A percentile compares a stretch with the other conserved stretches of the same genome.
phyloP scores from a whole-genome alignment of 75 land plant genomes.

The Chamaecyparis obtusa region DNA sequence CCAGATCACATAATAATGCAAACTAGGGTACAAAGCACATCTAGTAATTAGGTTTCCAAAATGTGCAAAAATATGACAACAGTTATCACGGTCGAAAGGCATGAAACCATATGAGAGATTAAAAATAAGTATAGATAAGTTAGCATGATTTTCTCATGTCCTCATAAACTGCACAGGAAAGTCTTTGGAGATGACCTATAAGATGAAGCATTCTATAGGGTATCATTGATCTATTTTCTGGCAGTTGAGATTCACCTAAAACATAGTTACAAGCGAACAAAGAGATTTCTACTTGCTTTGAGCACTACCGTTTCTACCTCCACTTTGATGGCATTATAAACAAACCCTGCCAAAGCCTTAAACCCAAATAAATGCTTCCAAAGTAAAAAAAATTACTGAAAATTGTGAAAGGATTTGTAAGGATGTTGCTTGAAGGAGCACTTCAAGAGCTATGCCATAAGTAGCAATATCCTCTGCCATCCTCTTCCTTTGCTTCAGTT shows the following conservation, averaged over 20 bases:
- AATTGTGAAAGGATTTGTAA: background rate
- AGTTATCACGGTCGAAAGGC: too few relatives aligned
- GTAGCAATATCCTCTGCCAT: background rate
- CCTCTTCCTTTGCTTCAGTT: constrained; percentile 20
- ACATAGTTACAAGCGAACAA: background rate
- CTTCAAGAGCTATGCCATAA: background rate
- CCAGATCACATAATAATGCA: too few relatives aligned
- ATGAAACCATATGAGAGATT: too few relatives aligned
- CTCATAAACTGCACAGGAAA: too few relatives aligned
- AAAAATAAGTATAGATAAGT: too few relatives aligned
- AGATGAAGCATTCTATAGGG: too few relatives aligned
- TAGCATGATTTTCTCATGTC: too few relatives aligned
- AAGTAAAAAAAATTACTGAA: too few relatives aligned
- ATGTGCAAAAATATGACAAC: too few relatives aligned
- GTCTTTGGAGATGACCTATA: too few relatives aligned
- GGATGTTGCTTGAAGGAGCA: constrained; percentile 9
- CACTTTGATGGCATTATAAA: background rate
- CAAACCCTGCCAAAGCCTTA: background rate
- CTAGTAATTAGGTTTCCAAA: too few relatives aligned
- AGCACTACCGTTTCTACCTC: background rate
- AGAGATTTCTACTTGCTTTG: background rate
- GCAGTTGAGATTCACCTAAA: background rate
- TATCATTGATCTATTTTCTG: background rate
- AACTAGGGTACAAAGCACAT: too few relatives aligned
- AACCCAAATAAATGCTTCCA: background rate